Evolutionary conservation across 768 basidiomycete genomes (phyloP), one percentile per base, ranked within the genome.

Genomic region (Auricularia sp.): DNA sequence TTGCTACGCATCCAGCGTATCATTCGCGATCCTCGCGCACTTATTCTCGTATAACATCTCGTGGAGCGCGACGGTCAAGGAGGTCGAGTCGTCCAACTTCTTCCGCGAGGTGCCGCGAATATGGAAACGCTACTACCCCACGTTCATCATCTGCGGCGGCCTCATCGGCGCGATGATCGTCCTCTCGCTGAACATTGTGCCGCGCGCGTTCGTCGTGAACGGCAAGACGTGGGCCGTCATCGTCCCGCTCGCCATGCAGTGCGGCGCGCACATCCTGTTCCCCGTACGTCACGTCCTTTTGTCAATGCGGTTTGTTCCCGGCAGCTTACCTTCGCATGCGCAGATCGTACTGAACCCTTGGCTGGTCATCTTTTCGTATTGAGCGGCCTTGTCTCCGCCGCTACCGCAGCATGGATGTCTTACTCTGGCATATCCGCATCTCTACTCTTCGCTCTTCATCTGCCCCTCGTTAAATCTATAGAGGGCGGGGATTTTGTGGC

Each of bases 51-150:
- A 87, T 76, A 86, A 89, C 73, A 80, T 88, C 70, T 82, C 83
- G 10, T 91, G 90, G 90, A 83, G 84, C 29, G 85, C 89, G 3
- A 91, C 90, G 3, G 83, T 83, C 69, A 93, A 93, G 82, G 89
- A 90, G 74, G 90, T 94, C 44, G 87, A 93, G 74, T 81, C 84
- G 60, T 90, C 88, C 6, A 94, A 93, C 72, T 93, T 96, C 79
- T 93, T 90, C 83, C 83, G 88, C 63, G 93, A 96, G 73, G 85
- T 93, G 12, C 93, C 93, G 1, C 83, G 84, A 64, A 92, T 95
- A 71, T 77, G 87, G 71, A 84, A 84, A 67, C 87, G 91, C 4
- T 95, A 91, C 77, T 86, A 87, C 80, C 70, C 84, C 61, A 81
- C 83, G 53, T 79, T 91, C 66, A 64, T 82, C n/a, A 63, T 90